Conservation (phyloP, 352 stramenopile species). For the Phytophthora boehmeriae region DNA sequence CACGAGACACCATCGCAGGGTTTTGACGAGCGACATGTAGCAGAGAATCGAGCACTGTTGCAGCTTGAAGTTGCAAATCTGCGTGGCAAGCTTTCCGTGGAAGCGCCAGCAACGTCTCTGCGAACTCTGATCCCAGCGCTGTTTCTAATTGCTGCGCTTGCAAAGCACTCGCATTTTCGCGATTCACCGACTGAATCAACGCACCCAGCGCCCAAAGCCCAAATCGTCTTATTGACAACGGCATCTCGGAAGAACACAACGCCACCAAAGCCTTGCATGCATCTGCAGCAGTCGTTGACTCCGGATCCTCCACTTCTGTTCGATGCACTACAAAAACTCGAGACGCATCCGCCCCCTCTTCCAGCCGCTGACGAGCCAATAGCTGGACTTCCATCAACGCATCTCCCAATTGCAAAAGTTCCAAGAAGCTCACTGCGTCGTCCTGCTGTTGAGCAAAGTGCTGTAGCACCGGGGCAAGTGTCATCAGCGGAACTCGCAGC, state of each 20-base stretch:
- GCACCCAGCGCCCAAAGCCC: constrained; percentile 42
- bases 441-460: constrained; percentile 44
- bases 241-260: constrained; percentile 64
- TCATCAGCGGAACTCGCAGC: constrained; percentile 39
- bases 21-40: constrained; percentile 52
- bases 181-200: constrained; percentile 40
- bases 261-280: constrained; percentile 40
- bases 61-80: constrained; percentile 51
- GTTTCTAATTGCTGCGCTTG: constrained; percentile 35
- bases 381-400: constrained; percentile 41
- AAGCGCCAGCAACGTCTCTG: constrained; percentile 43
- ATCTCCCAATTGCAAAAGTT: constrained; percentile 57
- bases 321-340: constrained; percentile 19
- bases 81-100: constrained; percentile 30
- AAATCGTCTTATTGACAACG: constrained; percentile 51
- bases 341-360: constrained; percentile 20
- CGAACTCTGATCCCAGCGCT: constrained; percentile 43
- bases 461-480: constrained; percentile 40
- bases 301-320: constrained; percentile 19
- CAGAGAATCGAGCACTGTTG: constrained; percentile 47
- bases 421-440: constrained; percentile 41
- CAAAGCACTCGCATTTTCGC: constrained; percentile 20
- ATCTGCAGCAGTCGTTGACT: constrained; percentile 15
- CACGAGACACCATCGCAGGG: constrained; percentile 31
- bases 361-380: constrained; percentile 11